Evolutionary conservation across 805 yeast species (phyloP), one percentile per base, ranked within the genome.

Genomic region (Starmerella bombicola): DNA sequence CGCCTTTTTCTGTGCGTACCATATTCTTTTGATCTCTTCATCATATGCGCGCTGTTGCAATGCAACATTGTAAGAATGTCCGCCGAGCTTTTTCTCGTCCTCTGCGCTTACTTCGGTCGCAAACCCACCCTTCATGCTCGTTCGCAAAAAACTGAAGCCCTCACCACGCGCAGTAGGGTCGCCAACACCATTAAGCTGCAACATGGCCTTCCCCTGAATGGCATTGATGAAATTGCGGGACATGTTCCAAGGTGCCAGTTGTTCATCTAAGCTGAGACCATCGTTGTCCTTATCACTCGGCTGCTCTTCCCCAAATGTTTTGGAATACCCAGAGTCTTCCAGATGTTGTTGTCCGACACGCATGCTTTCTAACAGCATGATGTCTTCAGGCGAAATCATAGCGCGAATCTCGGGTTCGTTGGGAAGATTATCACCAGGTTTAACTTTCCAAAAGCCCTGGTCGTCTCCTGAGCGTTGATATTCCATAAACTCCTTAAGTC

Each of bases 401-500:
- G 78, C 65, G 45, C 88, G 68, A 2, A 82, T 76, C 34, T 74
- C 78, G 30, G 80, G 91, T 55, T 79, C 85, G 30, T 66, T 71
- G 1, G 94, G 91, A 9, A 86, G 66, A 1, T 70, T 67, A 34
- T 75, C 80, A 3, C 67, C 63, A 1, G 71, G 68, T 54, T 83
- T 83, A 43, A 91, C 68, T 55, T 85, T 88, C 98, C 98, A 91
- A 54, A 66, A 80, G 0, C 96, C 95, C 52, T 85, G 95, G 59
- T 86, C 96, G 6, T 79, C 83, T 10, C 97, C 97, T 29, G 79
- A 76, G 52, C 96, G 69, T 62, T 88, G 96, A 54, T 82, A 91
- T 54, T 86, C 96, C 98, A 91, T 91, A 53, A 91, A 91, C 62
- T 91, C 98, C 60, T 91, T 91, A 42, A 91, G 69, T 47, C 95